Evolutionary conservation across 176 grass and related monocot genomes (phyloP), one percentile per base, ranked within the genome.

Genomic region (Neostapfia colusana): DNA sequence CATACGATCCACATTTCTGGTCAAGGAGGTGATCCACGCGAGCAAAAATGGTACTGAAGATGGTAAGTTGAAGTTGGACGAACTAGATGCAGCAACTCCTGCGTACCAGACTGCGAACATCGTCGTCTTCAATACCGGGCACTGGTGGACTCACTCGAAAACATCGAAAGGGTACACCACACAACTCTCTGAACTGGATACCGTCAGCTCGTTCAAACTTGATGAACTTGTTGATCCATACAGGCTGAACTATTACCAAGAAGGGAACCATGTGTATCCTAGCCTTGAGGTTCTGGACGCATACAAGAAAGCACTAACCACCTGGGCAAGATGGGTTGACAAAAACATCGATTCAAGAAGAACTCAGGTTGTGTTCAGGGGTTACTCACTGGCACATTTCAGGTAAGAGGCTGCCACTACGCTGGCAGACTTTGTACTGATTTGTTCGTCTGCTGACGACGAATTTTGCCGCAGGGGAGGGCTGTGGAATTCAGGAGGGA

Each of bases 131-230:
- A 99, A 95, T 79, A 99, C 91, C 7, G 89, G 87, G 10, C 95
- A 95, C 68, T 95, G 95, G 91, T 99, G 95, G 91, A 98, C 95
- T 63, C 95, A 94, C 66, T 63, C 81, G 17, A 94, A 98, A 74
- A 92, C 85, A 49, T 92, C 95, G 37, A 78, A 73, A 84, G 95
- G 95, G 95, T 99, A 67, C 16, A 60, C 8, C 38, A 56, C 8
- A 75, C 24, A 34, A 58, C 17, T 69, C 45, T 73, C 40, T 31
- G 12, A 72, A 84, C 43, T 59, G 62, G 62, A 41, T 56, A 67
- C 44, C 5, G 5, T 55, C 74, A 51, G 21, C 31, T 42, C 8
- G 10, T 17, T 54, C 1, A 56, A 7, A 16, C 16, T 23, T 23
- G 7, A 9, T 20, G 20, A 51, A 38, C 34, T 63, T 78, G 8